phyloP scores from a whole-genome alignment of 805 yeast species.

The Wickerhamomyces chaumierensis region DNA sequence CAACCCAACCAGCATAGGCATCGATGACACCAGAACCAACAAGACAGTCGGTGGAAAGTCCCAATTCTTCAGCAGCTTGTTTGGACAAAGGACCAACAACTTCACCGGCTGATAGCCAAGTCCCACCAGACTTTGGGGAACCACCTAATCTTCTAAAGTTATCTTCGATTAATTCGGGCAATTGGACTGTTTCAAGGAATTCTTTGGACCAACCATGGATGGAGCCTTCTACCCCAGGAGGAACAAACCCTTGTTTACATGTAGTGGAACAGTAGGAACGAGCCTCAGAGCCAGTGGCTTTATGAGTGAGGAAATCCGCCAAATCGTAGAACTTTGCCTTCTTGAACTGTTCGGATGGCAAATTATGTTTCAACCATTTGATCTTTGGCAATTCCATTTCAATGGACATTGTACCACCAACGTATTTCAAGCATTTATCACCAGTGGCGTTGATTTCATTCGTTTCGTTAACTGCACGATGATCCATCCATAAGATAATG shows the following conservation, averaged over 20 bases:
- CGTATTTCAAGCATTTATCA: conserved; percentile 75
- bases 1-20: conserved; percentile 98
- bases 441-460: conserved; percentile 67
- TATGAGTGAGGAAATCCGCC: conserved; percentile 84
- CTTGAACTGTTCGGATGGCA: conserved; percentile 50
- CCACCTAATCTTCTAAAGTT: conserved; percentile 80
- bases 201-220: conserved; percentile 83
- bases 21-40: conserved; percentile 97
- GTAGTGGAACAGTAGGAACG: conserved; percentile 85
- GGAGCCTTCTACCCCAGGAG: conserved; percentile 83
- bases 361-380: conserved; percentile 85
- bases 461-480: conserved; percentile 80
- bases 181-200: conserved; percentile 55
- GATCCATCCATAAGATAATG: conserved; percentile 97
- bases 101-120: conserved; percentile 80
- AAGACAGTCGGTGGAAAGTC: conserved; percentile 64
- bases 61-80: conserved; percentile 69
- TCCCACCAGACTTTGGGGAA: conserved; percentile 59
- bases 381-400: conserved; percentile 98
- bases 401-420: conserved; percentile 95
- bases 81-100: conserved; percentile 62
- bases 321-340: conserved; percentile 79
- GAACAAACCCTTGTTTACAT: conserved; percentile 93
- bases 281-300: conserved; percentile 79
- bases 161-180: conserved; percentile 69